phyloP scores from a whole-genome alignment of 2,329 filamentous ascomycete species.

The Aspergillus ochraceoroseus region DNA sequence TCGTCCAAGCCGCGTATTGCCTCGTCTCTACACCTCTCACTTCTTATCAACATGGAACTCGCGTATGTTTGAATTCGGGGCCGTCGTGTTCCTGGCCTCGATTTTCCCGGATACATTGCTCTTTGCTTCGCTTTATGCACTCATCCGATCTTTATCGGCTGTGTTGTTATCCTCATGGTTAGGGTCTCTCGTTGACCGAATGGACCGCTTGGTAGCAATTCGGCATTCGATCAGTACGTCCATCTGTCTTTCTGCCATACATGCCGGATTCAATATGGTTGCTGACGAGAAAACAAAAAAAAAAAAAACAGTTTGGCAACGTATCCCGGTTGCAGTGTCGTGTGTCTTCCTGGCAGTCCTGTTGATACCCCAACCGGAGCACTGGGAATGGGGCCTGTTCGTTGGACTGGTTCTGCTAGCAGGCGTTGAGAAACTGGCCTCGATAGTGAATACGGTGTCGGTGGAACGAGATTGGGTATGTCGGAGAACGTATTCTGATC shows the following conservation, averaged over 20 bases:
- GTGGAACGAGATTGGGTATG: slow-evolving; percentile 65
- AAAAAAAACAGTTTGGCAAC: slow-evolving; percentile 31
- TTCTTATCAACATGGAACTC: slow-evolving; percentile 62
- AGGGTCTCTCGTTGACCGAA: slow-evolving; percentile 56
- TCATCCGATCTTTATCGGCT: slow-evolving; percentile 55
- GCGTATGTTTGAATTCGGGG: slow-evolving; percentile 59
- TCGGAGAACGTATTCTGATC: slow-evolving; percentile 3
- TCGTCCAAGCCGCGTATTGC: slow-evolving; percentile 14
- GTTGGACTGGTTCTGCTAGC: slow-evolving; percentile 50
- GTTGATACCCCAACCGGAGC: slow-evolving; percentile 9
- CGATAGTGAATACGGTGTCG: slow-evolving; percentile 61
- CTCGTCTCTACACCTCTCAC: slow-evolving; percentile 54
- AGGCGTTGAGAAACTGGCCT: slow-evolving; percentile 63
- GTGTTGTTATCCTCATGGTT: slow-evolving; percentile 56
- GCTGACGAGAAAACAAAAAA: not conserved
- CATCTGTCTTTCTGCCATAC: too few species aligned
- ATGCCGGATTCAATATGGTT: not conserved
- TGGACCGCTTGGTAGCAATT: slow-evolving; percentile 49
- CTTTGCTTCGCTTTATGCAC: slow-evolving; percentile 64
- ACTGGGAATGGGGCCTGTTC: slow-evolving; percentile 27
- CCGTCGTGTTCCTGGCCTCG: slow-evolving; percentile 55
- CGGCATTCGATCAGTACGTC: slow-evolving; percentile 46
- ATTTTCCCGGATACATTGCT: slow-evolving; percentile 58
- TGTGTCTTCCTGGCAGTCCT: slow-evolving; percentile 47
- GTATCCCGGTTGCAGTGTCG: slow-evolving; percentile 44